Evolutionary conservation across 2,329 filamentous ascomycete species (phyloP).

Genomic region (Fusarium vanettenii): DNA sequence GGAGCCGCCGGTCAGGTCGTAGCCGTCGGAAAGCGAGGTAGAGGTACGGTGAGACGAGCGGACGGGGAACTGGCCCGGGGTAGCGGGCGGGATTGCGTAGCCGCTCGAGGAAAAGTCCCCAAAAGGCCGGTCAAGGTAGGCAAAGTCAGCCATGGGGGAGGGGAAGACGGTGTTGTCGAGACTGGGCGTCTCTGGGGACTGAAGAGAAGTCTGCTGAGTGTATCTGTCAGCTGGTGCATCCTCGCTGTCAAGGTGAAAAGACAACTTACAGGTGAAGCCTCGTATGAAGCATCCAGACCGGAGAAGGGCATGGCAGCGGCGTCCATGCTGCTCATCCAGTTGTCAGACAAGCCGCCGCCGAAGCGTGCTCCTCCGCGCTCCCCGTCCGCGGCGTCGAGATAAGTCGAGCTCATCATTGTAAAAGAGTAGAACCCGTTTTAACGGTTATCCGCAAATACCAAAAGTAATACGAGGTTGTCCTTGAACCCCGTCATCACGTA

Average conservation of each 20-base stretch:
- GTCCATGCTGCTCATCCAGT: conserved; percentile 38
- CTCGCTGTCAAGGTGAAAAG: neutral
- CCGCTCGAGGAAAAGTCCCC: conserved; percentile 35
- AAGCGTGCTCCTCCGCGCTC: conserved; percentile 20
- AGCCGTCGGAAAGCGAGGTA: conserved; percentile 32
- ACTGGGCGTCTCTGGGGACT: conserved; percentile 39
- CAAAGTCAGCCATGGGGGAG: conserved; percentile 36
- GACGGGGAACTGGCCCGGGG: conserved; percentile 35
- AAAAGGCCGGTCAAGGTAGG: conserved; percentile 40
- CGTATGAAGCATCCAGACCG: conserved; percentile 29
- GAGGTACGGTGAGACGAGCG: conserved; percentile 29
- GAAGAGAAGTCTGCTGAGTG: conserved; percentile 29
- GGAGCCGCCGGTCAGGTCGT: conserved; percentile 27
- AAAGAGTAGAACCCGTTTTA: conserved; percentile 16
- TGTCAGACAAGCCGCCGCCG: conserved; percentile 15
- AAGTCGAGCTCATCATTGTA: conserved; percentile 41
- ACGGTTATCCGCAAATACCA: conserved; percentile 41
- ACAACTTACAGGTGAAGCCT: conserved; percentile 37
- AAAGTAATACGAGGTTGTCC: conserved; percentile 36
- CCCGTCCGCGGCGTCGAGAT: conserved; percentile 35
- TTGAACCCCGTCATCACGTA: conserved; percentile 43
- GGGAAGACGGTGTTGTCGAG: conserved; percentile 43
- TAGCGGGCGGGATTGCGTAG: conserved; percentile 27
- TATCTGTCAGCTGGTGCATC: neutral
- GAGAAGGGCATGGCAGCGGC: conserved; percentile 36